Conservation (phyloP, 768 basidiomycete species). For the Kwoniella sp. region DNA sequence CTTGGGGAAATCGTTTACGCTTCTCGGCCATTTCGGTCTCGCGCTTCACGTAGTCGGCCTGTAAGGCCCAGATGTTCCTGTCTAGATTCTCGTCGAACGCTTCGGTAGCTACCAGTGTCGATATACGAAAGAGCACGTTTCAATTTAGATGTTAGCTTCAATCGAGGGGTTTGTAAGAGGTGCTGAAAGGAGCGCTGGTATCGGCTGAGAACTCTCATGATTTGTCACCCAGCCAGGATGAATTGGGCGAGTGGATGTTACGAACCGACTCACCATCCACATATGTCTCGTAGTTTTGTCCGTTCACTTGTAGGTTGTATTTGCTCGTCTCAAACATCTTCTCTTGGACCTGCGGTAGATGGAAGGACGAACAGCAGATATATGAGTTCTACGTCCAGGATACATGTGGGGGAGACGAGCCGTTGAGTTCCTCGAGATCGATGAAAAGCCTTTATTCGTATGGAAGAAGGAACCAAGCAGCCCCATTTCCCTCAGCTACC, state of each 20-base stretch:
- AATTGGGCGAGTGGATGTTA: background rate
- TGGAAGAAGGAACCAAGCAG: too few species aligned
- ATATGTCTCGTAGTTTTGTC: slow-evolving; percentile 72
- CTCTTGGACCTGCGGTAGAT: slow-evolving; percentile 59
- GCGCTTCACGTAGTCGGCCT: slow-evolving; percentile 73
- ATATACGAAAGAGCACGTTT: background rate
- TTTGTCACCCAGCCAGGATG: too few species aligned
- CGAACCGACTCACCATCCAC: slow-evolving; percentile 56
- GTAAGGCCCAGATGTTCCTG: slow-evolving; percentile 75
- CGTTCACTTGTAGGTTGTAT: slow-evolving; percentile 77
- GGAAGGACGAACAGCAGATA: background rate
- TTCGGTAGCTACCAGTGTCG: slow-evolving; percentile 64
- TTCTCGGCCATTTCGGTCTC: slow-evolving; percentile 71
- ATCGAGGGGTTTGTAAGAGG: too few species aligned
- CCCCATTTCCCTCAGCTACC: too few species aligned
- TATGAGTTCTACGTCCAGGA: background rate
- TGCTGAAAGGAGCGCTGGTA: too few species aligned
- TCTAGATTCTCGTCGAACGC: slow-evolving; percentile 86
- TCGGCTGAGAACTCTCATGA: too few species aligned
- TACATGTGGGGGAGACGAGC: too few species aligned
- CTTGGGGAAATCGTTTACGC: slow-evolving; percentile 66
- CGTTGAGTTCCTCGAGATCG: too few species aligned
- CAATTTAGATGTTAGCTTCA: background rate
- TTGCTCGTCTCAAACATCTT: slow-evolving; percentile 66
- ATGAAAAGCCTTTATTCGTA: too few species aligned